A percentile compares a stretch with the other conserved stretches of the same genome.
phyloP scores from a whole-genome alignment of 805 yeast genomes.

The Candida wancherniae region DNA sequence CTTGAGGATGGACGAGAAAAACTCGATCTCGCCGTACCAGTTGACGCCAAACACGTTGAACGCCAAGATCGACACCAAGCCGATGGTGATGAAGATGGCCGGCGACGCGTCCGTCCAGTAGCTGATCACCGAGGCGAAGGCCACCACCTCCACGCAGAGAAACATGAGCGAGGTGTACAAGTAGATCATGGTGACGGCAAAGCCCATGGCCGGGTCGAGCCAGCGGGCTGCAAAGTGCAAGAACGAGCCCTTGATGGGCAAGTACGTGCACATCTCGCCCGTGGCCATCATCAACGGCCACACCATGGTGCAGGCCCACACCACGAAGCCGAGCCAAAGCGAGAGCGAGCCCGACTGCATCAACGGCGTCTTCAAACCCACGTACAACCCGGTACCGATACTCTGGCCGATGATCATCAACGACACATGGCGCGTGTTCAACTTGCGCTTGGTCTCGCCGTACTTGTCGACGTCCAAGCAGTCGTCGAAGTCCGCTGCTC shows the following conservation, averaged over 20 bases:
- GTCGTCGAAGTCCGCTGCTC: conserved; percentile 24
- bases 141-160: conserved; percentile 30
- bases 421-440: conserved; percentile 29
- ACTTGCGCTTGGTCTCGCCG: conserved; percentile 27
- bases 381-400: conserved; percentile 34
- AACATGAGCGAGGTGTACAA: conserved; percentile 33
- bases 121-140: conserved; percentile 25
- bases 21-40: conserved; percentile 20
- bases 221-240: conserved; percentile 32
- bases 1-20: conserved; percentile 19
- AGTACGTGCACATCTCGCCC: conserved; percentile 35
- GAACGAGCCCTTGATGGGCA: conserved; percentile 34
- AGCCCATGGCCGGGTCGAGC: conserved; percentile 35
- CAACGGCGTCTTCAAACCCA: conserved; percentile 29
- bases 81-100: conserved; percentile 28
- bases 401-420: conserved; percentile 33
- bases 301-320: conserved; percentile 27
- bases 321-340: conserved; percentile 28
- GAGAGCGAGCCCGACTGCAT: conserved; percentile 31
- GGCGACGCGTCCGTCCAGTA: conserved; percentile 32
- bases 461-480: conserved; percentile 24
- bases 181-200: conserved; percentile 29
- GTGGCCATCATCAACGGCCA: conserved; percentile 36
- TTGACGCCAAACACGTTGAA: conserved; percentile 26
- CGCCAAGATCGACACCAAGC: conserved; percentile 22